Evolutionary conservation across 345 rosid genomes (phyloP).

Genomic region (Lepidium africanum): DNA sequence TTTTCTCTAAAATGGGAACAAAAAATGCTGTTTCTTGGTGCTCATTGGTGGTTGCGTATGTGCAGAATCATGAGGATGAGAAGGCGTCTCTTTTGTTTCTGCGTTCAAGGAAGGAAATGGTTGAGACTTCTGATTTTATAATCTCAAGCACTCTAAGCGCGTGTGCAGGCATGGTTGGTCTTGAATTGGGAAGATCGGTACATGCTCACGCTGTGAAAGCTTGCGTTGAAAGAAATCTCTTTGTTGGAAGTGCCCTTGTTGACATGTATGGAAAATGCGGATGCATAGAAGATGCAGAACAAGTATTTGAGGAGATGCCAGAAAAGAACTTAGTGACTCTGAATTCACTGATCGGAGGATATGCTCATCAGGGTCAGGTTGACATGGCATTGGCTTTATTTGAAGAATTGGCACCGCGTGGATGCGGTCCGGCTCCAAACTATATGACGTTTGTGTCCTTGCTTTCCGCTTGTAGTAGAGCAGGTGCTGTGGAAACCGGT

Average conservation of each 20-base stretch:
- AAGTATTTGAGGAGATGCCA: constrained; percentile 49
- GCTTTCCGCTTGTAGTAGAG: constrained; percentile 83
- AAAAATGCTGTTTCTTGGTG: constrained; percentile 86
- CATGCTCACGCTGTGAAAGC: constrained; percentile 70
- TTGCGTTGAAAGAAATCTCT: constrained; percentile 49
- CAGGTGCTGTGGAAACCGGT: constrained; percentile 57
- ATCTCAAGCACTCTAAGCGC: constrained; percentile 61
- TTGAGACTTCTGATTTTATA: constrained; percentile 62
- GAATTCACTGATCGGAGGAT: constrained; percentile 72
- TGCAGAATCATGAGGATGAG: constrained; percentile 72
- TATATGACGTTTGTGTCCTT: constrained; percentile 64
- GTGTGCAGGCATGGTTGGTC: constrained; percentile 61
- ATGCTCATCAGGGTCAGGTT: constrained; percentile 71
- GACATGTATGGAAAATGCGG: constrained; percentile 98
- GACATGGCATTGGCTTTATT: constrained; percentile 50
- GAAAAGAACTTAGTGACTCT: constrained; percentile 62
- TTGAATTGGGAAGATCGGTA: constrained; percentile 61
- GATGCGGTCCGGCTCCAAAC: constrained; percentile 43
- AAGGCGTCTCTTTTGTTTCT: constrained; percentile 47
- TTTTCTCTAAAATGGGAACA: constrained; percentile 43
- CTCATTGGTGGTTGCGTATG: constrained; percentile 52
- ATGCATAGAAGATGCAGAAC: constrained; percentile 48
- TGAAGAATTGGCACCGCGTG: constrained; percentile 39
- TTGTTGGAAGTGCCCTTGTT: constrained; percentile 72
- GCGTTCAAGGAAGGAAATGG: constrained; percentile 42